These are phyloP conservation scores for Solanum clarkiae DNA, from an alignment of 257 asterid species.

Conservation along the genomic window DNA sequence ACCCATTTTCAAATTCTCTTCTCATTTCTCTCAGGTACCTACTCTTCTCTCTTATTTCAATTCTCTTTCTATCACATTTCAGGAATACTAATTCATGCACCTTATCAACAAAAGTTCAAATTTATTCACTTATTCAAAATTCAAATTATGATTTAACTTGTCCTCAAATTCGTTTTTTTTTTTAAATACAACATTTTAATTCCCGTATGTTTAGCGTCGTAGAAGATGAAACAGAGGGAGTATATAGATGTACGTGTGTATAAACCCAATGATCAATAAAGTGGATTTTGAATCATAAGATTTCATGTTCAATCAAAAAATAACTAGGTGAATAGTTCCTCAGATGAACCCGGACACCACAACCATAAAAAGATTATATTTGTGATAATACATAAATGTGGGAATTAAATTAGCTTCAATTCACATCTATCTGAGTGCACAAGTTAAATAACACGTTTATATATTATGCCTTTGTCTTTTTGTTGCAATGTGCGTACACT, in stretches of 20 bases:
- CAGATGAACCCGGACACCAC: no score
- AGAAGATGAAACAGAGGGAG: background rate
- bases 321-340: background rate
- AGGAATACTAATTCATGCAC: background rate
- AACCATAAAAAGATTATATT: background rate
- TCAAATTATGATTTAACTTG: background rate
- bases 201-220: background rate
- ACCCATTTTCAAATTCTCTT: constrained; percentile 30
- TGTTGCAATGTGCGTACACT: background rate
- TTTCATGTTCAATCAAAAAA: background rate
- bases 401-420: no score
- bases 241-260: background rate
- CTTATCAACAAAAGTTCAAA: background rate
- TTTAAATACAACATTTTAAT: background rate
- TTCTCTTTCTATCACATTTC: background rate
- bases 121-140: background rate
- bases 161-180: background rate
- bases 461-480: background rate
- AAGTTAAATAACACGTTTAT: no score
- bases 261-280: background rate
- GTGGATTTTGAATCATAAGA: no score
- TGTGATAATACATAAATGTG: background rate
- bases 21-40: constrained; percentile 38
- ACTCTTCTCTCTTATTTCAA: background rate
- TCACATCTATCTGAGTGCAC: no score